phyloP scores from a whole-genome alignment of 2,329 filamentous ascomycete species.

The Penicillium sp. region DNA sequence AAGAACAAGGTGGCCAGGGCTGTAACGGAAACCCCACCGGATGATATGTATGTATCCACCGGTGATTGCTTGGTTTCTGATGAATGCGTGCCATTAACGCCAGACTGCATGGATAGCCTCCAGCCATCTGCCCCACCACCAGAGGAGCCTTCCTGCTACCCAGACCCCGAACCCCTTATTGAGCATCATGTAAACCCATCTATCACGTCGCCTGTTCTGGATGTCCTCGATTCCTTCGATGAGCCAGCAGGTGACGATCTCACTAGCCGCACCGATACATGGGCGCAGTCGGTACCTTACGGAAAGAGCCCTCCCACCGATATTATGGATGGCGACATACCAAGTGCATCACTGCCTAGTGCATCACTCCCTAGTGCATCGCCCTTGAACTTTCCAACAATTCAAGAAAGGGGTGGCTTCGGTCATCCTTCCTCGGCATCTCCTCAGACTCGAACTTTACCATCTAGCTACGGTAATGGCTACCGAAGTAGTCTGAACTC shows the following conservation, averaged over 20 bases:
- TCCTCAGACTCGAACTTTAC: constrained; percentile 42
- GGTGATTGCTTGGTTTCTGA: background rate
- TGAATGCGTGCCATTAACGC: constrained; percentile 11
- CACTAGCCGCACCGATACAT: constrained; percentile 41
- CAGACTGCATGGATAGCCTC: constrained; percentile 24
- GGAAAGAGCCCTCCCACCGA: constrained; percentile 46
- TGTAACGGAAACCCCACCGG: constrained; percentile 30
- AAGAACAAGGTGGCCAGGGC: constrained; percentile 38
- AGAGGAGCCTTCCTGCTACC: constrained; percentile 32
- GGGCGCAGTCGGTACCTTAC: constrained; percentile 46
- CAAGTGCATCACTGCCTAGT: constrained; percentile 37
- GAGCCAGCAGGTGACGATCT: constrained; percentile 36
- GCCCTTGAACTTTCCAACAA: constrained; percentile 41
- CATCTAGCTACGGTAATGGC: constrained; percentile 44
- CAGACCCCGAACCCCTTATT: constrained; percentile 23
- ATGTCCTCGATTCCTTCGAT: constrained; percentile 36
- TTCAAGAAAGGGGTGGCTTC: constrained; percentile 40
- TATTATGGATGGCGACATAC: constrained; percentile 34
- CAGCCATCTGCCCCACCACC: constrained; percentile 25
- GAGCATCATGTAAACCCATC: constrained; percentile 25
- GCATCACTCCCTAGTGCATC: constrained; percentile 40
- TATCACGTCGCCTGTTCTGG: constrained; percentile 40
- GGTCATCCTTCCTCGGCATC: constrained; percentile 45
- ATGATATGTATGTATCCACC: constrained; percentile 37
- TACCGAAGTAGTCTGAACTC: constrained; percentile 37